Evolutionary conservation across 345 rosid genomes (phyloP).

Genomic region (Syzygium aqueum): DNA sequence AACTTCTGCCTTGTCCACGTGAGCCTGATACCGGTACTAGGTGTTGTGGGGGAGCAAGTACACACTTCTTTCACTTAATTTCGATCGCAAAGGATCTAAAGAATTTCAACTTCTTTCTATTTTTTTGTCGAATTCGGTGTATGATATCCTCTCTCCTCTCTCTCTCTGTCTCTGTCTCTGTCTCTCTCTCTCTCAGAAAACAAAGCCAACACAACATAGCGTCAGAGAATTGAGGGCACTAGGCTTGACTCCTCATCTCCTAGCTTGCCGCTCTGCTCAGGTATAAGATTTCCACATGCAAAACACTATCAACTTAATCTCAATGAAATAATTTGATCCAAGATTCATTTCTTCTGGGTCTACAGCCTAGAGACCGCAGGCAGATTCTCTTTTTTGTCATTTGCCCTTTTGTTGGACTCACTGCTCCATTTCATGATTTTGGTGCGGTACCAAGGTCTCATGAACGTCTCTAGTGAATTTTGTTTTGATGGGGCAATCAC

Average conservation of each 20-base stretch:
- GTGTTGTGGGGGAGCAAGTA: constrained; percentile 99
- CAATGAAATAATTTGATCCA: background rate
- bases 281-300: constrained; percentile 15
- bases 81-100: background rate
- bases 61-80: background rate
- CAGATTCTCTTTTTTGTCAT: background rate
- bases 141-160: background rate
- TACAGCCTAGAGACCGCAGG: background rate
- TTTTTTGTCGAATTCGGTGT: background rate
- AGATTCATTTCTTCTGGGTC: background rate
- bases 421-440: background rate
- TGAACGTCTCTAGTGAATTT: background rate
- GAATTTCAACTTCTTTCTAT: background rate
- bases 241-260: constrained; percentile 86
- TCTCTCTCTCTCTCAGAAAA: constrained; percentile 3
- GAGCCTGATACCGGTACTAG: constrained; percentile 91
- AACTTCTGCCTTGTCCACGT: constrained; percentile 95
- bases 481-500: background rate
- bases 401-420: background rate
- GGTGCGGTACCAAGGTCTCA: background rate
- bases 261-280: constrained; percentile 95
- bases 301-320: background rate
- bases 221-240: constrained; percentile 90
- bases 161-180: background rate
- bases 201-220: constrained; percentile 46